Evolutionary conservation across 2,329 filamentous ascomycete species (phyloP).

Genomic region (Onygena corvina): DNA sequence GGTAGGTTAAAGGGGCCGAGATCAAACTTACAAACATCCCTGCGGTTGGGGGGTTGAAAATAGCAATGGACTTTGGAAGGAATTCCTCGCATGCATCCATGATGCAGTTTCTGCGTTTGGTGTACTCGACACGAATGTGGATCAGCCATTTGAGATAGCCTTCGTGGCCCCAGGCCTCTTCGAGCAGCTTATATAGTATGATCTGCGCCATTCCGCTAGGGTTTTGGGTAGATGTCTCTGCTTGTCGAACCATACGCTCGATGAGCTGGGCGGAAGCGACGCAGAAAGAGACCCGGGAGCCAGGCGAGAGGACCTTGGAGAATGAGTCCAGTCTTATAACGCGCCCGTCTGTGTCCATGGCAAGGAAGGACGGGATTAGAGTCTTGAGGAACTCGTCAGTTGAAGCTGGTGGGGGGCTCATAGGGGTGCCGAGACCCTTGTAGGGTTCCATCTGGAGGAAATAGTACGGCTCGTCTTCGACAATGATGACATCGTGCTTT

Average conservation of each 20-base stretch:
- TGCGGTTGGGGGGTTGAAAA: conserved; percentile 64
- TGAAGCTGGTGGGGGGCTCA: conserved; percentile 45
- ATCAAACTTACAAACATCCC: conserved; percentile 77
- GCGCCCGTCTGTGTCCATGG: conserved; percentile 72
- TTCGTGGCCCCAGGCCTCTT: conserved; percentile 85
- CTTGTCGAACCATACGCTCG: conserved; percentile 68
- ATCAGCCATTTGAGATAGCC: conserved; percentile 87
- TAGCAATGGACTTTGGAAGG: conserved; percentile 59
- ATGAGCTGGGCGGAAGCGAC: conserved; percentile 76
- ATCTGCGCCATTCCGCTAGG: conserved; percentile 76
- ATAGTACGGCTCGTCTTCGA: conserved; percentile 93
- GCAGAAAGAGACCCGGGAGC: conserved; percentile 74
- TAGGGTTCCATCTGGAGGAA: conserved; percentile 78
- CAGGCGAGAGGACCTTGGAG: conserved; percentile 79
- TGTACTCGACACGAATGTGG: conserved; percentile 69
- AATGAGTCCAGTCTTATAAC: conserved; percentile 88
- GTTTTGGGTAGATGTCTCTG: conserved; percentile 73
- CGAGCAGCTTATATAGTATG: conserved; percentile 74
- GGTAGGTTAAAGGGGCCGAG: background rate
- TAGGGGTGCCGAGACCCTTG: conserved; percentile 41
- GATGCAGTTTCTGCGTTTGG: conserved; percentile 62
- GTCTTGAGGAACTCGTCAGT: conserved; percentile 62
- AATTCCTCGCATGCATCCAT: conserved; percentile 65
- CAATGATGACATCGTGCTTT: conserved; percentile 73
- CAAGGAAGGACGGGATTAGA: conserved; percentile 63